Percentiles rank a stretch among this genome's conserved stretches.
Evolutionary conservation across 2,329 filamentous ascomycete species (phyloP).

Genomic region (Clarireedia homoeocarpa): DNA sequence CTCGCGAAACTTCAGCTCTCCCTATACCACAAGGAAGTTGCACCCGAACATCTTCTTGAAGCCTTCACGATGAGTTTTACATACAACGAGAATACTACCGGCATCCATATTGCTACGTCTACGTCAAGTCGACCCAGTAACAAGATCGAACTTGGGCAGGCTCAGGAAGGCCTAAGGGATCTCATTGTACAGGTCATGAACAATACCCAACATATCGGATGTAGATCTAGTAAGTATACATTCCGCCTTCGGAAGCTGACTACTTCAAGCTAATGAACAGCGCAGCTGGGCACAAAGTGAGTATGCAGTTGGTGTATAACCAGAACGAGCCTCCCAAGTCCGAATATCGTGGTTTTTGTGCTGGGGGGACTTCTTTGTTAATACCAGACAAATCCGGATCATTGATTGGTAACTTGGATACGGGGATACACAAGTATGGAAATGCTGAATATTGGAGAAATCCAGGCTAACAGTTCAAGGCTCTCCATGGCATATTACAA

Average conservation of each 20-base stretch:
- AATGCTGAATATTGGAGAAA: background rate
- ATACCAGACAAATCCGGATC: conserved; percentile 8
- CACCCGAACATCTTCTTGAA: conserved; percentile 17
- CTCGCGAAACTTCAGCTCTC: conserved; percentile 22
- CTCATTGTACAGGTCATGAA: conserved; percentile 2
- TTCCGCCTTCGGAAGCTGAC: background rate
- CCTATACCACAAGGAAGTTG: conserved; percentile 15
- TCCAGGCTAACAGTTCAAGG: background rate
- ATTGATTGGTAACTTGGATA: background rate
- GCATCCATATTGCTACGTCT: conserved; percentile 2
- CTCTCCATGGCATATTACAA: background rate
- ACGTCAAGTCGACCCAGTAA: background rate
- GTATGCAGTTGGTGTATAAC: conserved; percentile 17
- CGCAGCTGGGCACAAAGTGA: conserved; percentile 9
- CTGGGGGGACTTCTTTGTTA: conserved; percentile 8
- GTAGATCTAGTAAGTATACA: background rate
- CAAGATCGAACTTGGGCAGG: background rate
- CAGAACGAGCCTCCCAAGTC: conserved; percentile 13
- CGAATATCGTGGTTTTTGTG: conserved; percentile 16
- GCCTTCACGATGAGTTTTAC: conserved; percentile 20
- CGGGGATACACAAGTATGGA: background rate
- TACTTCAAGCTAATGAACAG: background rate
- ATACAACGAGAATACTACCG: conserved; percentile 10
- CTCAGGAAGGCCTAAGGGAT: conserved; percentile 5
- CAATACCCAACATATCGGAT: background rate